Evolutionary conservation across 345 rosid species (phyloP), one percentile per base, ranked within the genome.

Genomic region (Eucalyptus grandis): DNA sequence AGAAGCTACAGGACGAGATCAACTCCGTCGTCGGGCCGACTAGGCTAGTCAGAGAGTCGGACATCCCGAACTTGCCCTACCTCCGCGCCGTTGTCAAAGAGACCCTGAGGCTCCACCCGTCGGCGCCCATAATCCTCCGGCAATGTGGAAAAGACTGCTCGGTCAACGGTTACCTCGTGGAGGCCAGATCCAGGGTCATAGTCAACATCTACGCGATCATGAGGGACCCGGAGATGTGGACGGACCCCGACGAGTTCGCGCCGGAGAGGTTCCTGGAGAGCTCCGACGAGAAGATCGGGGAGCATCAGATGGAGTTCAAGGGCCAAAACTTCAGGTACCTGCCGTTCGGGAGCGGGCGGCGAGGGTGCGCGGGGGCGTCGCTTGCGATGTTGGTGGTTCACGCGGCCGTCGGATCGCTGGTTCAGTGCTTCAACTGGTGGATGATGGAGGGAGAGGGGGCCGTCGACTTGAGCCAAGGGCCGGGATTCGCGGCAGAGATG

Each of bases 341-440:
- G 67, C 94, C 96, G 9, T 93, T 92, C 44, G 96, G 95, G 26
- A 88, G 93, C 9, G 94, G 95, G 77, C 89, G 94, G 58, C 89
- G 95, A 88, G 88, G 89, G 8, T 93, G 94, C 86, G 49, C 90
- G 5, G 94, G 93, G 13, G 81, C 80, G 5, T 34, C 90, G 7
- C 88, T 87, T 16, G 94, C 93, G 10, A 27, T 85, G 53, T 12
- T 60, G 19, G 88, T 92, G 87, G 89, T 91, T 92, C 91, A 91
- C 16, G 22, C 91, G 0, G 87, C 90, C 2, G 44, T 92, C 22
- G 95, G 93, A 17, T 92, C 93, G 26, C 60, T 94, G 60, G 89
- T 90, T 4, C 95, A 94, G 65, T 93, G 94, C 90, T 92, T 94
- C 86, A 91, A 94, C 81, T 92, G 95, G 96, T 89, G 90, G 80